Base-by-base conservation (phyloP, 352 stramenopile species). In the Chrysophaeum taylorii region DNA sequence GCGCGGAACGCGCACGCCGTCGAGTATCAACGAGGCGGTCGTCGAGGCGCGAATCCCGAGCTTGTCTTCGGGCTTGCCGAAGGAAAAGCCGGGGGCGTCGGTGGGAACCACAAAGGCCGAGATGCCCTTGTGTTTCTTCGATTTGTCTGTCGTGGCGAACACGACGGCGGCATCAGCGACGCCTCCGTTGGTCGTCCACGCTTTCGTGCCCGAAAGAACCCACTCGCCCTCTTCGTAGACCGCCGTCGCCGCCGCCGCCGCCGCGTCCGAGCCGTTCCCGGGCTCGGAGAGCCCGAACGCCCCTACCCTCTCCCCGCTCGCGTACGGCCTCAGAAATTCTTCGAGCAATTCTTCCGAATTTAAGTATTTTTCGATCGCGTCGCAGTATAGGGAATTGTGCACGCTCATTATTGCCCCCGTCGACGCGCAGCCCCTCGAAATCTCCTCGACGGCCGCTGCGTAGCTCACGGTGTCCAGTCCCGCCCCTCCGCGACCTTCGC, bases 371-470 rank as follows among this genome's bases (percentile, higher is more conserved):
- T 96, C 88, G 57, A 98, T 74, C 9, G 93, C 92, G 31, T 85
- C 93, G 63, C 92, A 92, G 75, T 97, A 98, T 18, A 98, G 80
- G 53, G 90, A 96, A 82, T 97, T 85, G 70, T 97, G 93, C 16
- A 95, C 92, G 41, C 84, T 94, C 92, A 97, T 97, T 75, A 97
- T 92, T 52, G 98, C 92, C 38, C 93, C 92, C 0, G 92, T 91
- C n/a, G 85, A 92, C 0, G 93, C 93, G 77, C 92, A 97, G 50
- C 92, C 93, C 45, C 93, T 88, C 70, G 84, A 95, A 73, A 98
- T 96, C 81, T 98, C 92, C 76, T 98, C 93, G 85, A 98, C 96
- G n/a, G 92, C 92, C 79, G 98, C 97, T 25, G 92, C 89, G 78
- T 98, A 98, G 14, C 89, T 89, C 36, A 98, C 73, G 72, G 95